Evolutionary conservation across 2,329 filamentous ascomycete genomes (phyloP), one percentile per base, ranked within the genome.

Genomic region (Pyrenophora graminea): DNA sequence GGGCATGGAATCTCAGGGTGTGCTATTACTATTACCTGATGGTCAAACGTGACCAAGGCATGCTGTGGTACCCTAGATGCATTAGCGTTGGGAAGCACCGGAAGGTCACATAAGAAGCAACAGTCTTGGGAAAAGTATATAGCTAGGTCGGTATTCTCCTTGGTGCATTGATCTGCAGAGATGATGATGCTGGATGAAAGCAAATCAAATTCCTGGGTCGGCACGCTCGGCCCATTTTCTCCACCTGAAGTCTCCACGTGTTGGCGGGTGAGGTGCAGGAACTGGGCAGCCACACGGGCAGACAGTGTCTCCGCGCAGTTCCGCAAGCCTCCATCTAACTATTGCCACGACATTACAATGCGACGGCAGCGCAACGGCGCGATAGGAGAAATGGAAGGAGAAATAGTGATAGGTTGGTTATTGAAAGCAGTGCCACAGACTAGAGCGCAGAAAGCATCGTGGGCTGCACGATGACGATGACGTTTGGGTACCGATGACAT

Each of bases 191-290:
- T 9, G 45, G 51, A 52, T 52, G 42, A 40, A 42, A 45, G 45
- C 40, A 50, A 53, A 34, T 42, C 39, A 37, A 23, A 30, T 30
- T 34, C 47, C 56, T 37, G 47, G 41, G 45, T 43, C 48, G 56
- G 56, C 45, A 63, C 52, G 39, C 56, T 59, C 58, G 60, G 60
- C 53, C 52, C 55, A 57, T 60, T 55, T 31, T 45, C 45, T 50
- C 54, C 58, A 57, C 58, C 50, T 47, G n/a, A 39, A 38, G 53
- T 44, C 56, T 55, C 60, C 56, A 62, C 58, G 55, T 60, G 62
- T 59, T 60, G 54, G 51, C 44, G 33, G 52, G 34, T 30, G 27
- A 39, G 27, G 34, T 46, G 27, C 21, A 39, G 23, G 31, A 42
- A 32, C 34, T 41, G 36, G 38, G 37, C 34, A 30, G 10, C 37